phyloP scores from a whole-genome alignment of 1,284 basidiomycete species.

The Bjerkandera adusta region DNA sequence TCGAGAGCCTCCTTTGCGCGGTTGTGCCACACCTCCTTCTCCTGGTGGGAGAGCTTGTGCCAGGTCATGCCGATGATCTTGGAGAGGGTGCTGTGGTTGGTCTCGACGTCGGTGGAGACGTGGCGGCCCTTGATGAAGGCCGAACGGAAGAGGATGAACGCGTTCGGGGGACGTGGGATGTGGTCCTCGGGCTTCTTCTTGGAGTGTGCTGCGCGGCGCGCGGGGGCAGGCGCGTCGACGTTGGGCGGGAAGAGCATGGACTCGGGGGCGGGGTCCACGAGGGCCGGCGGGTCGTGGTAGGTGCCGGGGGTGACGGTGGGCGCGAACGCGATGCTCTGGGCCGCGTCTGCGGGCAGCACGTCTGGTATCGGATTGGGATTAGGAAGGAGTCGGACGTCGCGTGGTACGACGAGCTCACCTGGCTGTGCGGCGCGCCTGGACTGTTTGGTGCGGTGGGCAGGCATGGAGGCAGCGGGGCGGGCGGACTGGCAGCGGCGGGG shows the following conservation, averaged over 20 bases:
- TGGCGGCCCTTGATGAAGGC: conserved; percentile 81
- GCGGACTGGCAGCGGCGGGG: conserved; percentile 22
- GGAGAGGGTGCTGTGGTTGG: conserved; percentile 75
- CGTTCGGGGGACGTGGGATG: conserved; percentile 91
- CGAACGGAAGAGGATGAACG: conserved; percentile 93
- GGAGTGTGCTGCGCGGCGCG: conserved; percentile 39
- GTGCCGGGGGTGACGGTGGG: conserved; percentile 58
- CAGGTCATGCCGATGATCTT: conserved; percentile 57
- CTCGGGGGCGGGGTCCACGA: conserved; percentile 28
- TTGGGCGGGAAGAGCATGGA: conserved; percentile 45
- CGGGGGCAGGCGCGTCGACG: conserved; percentile 24
- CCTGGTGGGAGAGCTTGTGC: conserved; percentile 66
- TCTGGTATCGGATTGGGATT: no score
- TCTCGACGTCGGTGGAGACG: conserved; percentile 74
- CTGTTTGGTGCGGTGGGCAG: conserved; percentile 50
- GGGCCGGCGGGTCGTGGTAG: conserved; percentile 47
- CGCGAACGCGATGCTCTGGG: conserved; percentile 51
- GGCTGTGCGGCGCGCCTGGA: no score
- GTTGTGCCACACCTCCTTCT: conserved; percentile 68
- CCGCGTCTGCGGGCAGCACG: no score
- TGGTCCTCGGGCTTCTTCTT: conserved; percentile 74
- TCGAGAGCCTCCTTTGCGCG: conserved; percentile 63
- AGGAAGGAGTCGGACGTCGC: no score
- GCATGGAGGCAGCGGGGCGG: conserved; percentile 39
- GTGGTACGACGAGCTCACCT: no score